Base-by-base conservation (phyloP, 2,329 filamentous ascomycete species). In the Rosellinia necatrix region DNA sequence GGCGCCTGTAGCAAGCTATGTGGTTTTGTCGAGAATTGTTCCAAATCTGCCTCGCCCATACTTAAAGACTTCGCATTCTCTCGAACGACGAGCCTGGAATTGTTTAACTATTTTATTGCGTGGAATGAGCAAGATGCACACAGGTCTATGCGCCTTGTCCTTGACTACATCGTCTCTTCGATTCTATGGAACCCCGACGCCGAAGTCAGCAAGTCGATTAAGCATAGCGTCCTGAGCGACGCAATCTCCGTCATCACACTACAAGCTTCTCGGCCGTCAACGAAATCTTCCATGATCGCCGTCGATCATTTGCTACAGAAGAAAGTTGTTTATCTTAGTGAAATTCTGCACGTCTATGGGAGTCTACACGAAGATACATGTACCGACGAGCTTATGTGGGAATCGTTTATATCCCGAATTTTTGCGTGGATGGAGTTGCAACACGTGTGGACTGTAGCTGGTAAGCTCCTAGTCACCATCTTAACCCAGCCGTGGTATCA, bases 281-380 rank as follows among this genome's bases (percentile, higher is more conserved):
- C 86, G 35, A 91, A 91, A 68, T 88, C 88, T 30, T 83, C 86
- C 6, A 81, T 91, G 58, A 86, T 87, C 66, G 82, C 82, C 13
- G 74, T 91, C 32, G 85, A 88, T 43, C 81, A 86, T 64, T 81
- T 91, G 53, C 68, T 91, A 3, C 74, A 78, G 43, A 91, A 89
- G 68, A 74, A 76, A 2, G 76, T 86, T 10, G 72, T 88, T 22
- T 75, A 74, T 64, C 64, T 81, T 53, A 67, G 75, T 53, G 74
- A 82, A 55, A 70, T 84, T 27, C 69, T 73, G 9, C 63, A 66
- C 13, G 75, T 72, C 21, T 84, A 83, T 61, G 64, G 60, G 30
- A 63, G 68, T 19, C 64, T 71, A 7, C 68, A 71, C 13, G 60
- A 56, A 4, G 54, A 70, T 27, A 56, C 63, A 21, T 60, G 53